phyloP scores from a whole-genome alignment of 2,329 filamentous ascomycete genomes.

The Basipetospora chlamydospora region DNA sequence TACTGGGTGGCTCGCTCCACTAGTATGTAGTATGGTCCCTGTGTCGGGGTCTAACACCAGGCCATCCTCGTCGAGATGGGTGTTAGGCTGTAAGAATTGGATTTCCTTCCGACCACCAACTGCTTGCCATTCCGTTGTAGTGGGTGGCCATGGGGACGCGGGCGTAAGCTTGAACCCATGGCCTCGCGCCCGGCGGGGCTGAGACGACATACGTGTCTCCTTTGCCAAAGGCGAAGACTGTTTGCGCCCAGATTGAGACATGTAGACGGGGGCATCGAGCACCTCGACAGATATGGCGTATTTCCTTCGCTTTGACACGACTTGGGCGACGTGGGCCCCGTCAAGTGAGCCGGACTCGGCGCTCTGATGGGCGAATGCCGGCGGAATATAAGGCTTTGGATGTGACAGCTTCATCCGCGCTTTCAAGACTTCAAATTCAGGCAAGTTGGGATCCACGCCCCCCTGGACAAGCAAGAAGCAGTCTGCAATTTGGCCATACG shows the following conservation, averaged over 20 bases:
- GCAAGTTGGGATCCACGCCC: constrained; percentile 25
- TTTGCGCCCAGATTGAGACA: constrained; percentile 13
- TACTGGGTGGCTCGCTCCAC: too few species aligned
- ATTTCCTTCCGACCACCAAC: constrained; percentile 10
- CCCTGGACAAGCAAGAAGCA: constrained; percentile 29
- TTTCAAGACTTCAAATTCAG: constrained; percentile 27
- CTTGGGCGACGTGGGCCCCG: constrained; percentile 5
- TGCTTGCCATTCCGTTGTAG: neutral
- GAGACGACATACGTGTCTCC: too few species aligned
- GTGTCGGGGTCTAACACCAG: neutral
- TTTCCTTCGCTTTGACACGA: constrained; percentile 16
- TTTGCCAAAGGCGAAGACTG: neutral
- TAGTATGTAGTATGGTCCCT: too few species aligned
- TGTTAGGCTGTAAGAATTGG: constrained; percentile 28
- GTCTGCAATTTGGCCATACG: constrained; percentile 26
- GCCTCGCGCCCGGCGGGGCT: too few species aligned
- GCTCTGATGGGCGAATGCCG: constrained; percentile 5
- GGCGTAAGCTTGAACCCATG: neutral
- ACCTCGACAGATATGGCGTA: constrained; percentile 29
- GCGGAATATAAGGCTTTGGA: constrained; percentile 23
- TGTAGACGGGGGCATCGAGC: constrained; percentile 36
- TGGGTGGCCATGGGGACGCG: neutral
- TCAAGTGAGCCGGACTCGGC: neutral
- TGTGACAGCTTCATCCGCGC: constrained; percentile 31
- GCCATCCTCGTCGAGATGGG: constrained; percentile 18